phyloP scores from a whole-genome alignment of 805 yeast genomes.

The Kregervanrija pseudodelftensis region DNA sequence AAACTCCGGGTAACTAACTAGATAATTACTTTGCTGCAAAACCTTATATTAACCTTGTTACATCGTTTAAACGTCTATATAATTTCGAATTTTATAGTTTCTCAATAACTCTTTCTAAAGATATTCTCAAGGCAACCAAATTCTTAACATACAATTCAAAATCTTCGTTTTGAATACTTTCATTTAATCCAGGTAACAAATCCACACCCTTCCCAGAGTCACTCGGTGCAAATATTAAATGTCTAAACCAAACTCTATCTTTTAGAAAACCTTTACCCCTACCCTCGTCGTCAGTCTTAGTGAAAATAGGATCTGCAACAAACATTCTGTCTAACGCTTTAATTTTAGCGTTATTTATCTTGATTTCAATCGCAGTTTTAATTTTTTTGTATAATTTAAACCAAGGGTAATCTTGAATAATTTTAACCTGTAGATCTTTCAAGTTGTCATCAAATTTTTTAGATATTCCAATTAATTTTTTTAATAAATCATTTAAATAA shows the following conservation, averaged over 20 bases:
- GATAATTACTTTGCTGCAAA: no score
- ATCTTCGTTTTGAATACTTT: constrained; percentile 44
- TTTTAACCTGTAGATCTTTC: constrained; percentile 38
- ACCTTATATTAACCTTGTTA: no score
- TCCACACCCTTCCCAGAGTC: constrained; percentile 43
- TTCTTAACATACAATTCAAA: constrained; percentile 26
- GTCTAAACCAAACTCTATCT: constrained; percentile 55
- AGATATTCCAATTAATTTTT: constrained; percentile 8
- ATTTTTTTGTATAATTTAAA: constrained; percentile 55
- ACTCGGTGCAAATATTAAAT: constrained; percentile 54
- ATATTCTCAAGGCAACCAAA: constrained; percentile 6
- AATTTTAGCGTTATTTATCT: constrained; percentile 45
- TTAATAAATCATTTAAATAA: constrained; percentile 19
- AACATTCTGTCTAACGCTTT: constrained; percentile 52
- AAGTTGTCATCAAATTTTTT: constrained; percentile 15
- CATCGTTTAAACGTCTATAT: no score
- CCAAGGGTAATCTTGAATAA: constrained; percentile 72
- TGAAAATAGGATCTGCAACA: constrained; percentile 22
- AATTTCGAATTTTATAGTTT: neutral
- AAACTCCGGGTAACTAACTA: neutral
- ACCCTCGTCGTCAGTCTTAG: constrained; percentile 14
- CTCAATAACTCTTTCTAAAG: constrained; percentile 1
- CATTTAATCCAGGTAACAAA: constrained; percentile 53
- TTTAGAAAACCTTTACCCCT: constrained; percentile 33
- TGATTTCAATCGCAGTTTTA: constrained; percentile 48